Percentiles rank a stretch among this genome's conserved stretches.
Evolutionary conservation across 2,329 filamentous ascomycete genomes (phyloP).

Genomic region (Phialemoniopsis sp.): DNA sequence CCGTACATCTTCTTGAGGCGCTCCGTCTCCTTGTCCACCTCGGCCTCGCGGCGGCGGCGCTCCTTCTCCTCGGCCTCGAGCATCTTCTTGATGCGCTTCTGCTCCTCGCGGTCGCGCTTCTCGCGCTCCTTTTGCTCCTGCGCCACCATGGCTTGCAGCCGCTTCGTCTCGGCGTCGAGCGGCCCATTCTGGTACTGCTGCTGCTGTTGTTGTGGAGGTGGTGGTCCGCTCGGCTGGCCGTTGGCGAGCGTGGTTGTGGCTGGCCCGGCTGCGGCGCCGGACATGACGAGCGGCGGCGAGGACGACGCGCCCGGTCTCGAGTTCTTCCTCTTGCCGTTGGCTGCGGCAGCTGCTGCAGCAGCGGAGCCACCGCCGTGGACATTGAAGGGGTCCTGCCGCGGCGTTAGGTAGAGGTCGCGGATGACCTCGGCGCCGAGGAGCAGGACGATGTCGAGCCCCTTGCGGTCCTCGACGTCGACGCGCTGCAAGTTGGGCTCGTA

Average conservation of each 20-base stretch:
- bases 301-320: slow-evolving; percentile 31
- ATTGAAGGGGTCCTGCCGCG: slow-evolving; percentile 76
- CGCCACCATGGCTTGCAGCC: slow-evolving; percentile 56
- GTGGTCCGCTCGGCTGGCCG: slow-evolving; percentile 15
- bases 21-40: slow-evolving; percentile 78
- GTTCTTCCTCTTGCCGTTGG: slow-evolving; percentile 32
- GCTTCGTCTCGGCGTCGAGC: slow-evolving; percentile 72
- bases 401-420: slow-evolving; percentile 59
- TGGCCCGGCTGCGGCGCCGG: slow-evolving; percentile 21
- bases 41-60: slow-evolving; percentile 47
- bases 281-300: slow-evolving; percentile 23
- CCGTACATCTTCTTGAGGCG: slow-evolving; percentile 68
- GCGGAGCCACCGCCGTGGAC: slow-evolving; percentile 40
- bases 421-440: slow-evolving; percentile 60
- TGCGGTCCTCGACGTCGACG: slow-evolving; percentile 89
- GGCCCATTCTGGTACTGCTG: slow-evolving; percentile 31
- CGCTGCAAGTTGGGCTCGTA: slow-evolving; percentile 91
- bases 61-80: slow-evolving; percentile 64
- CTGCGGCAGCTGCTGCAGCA: slow-evolving; percentile 9
- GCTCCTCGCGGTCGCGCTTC: slow-evolving; percentile 49
- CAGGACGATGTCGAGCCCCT: slow-evolving; percentile 84
- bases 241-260: slow-evolving; percentile 19
- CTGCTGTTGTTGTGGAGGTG: slow-evolving; percentile 40
- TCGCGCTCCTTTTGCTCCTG: slow-evolving; percentile 50
- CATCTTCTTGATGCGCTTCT: slow-evolving; percentile 59